Percentiles rank a stretch among this genome's conserved stretches.
phyloP scores from a whole-genome alignment of 495 filamentous ascomycete genomes.

The Hypoxylon lienhwacheense region DNA sequence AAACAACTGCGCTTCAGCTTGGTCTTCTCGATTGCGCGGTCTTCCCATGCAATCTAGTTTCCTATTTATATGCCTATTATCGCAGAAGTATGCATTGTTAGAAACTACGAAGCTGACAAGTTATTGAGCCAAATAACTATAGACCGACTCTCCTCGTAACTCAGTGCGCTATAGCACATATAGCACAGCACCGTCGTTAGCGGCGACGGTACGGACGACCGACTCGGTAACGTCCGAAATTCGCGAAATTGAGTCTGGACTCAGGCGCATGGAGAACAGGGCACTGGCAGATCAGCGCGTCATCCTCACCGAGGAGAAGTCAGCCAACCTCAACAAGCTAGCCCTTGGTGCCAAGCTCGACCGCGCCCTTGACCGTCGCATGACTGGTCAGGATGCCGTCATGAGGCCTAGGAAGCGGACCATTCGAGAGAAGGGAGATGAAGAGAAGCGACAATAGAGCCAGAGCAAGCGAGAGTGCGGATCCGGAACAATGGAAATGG shows the following conservation, averaged over 20 bases:
- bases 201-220: constrained; percentile 60
- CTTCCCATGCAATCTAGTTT: neutral
- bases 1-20: no score
- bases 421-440: constrained; percentile 42
- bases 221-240: constrained; percentile 73
- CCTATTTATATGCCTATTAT: neutral
- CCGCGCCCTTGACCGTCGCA: constrained; percentile 83
- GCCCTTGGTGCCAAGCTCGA: constrained; percentile 93
- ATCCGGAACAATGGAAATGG: neutral
- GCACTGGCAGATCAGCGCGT: constrained; percentile 84
- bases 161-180: constrained; percentile 82
- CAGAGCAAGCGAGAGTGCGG: neutral
- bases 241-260: constrained; percentile 74
- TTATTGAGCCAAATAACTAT: neutral
- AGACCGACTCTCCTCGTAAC: constrained; percentile 54
- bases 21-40: neutral
- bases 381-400: constrained; percentile 89
- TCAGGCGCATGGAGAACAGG: constrained; percentile 91
- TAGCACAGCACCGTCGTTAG: constrained; percentile 71
- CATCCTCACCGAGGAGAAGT: constrained; percentile 77
- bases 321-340: constrained; percentile 81
- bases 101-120: constrained; percentile 2
- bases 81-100: neutral
- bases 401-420: constrained; percentile 62
- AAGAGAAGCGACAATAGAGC: constrained; percentile 31